These are phyloP conservation scores for Metarhizium robertsii DNA, from an alignment of 2,329 filamentous ascomycete species.

Conservation along the genomic window DNA sequence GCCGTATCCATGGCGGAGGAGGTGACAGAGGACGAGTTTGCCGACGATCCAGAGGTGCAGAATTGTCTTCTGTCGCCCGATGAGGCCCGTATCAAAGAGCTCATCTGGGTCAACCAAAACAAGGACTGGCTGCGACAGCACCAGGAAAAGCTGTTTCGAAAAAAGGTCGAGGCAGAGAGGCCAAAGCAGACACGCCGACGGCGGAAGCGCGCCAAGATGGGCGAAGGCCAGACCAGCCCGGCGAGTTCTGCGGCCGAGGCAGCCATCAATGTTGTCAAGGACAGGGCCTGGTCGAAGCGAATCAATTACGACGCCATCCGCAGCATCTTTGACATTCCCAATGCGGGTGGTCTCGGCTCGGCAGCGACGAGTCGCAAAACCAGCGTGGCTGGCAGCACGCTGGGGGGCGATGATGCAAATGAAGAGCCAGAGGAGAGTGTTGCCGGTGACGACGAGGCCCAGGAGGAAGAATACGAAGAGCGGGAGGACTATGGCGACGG, in stretches of 20 bases:
- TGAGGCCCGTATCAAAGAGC: slow-evolving; percentile 76
- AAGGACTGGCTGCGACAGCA: slow-evolving; percentile 85
- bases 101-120: slow-evolving; percentile 91
- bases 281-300: slow-evolving; percentile 60
- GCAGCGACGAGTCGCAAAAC: slow-evolving; percentile 38
- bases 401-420: slow-evolving; percentile 25
- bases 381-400: slow-evolving; percentile 25
- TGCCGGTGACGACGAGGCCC: slow-evolving; percentile 23
- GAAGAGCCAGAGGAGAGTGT: slow-evolving; percentile 27
- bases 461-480: slow-evolving; percentile 19
- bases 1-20: slow-evolving; percentile 50
- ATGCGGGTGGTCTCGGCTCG: slow-evolving; percentile 37
- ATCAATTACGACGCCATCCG: slow-evolving; percentile 63
- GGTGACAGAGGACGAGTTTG: slow-evolving; percentile 75
- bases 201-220: slow-evolving; percentile 47
- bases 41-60: slow-evolving; percentile 77
- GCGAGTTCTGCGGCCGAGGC: slow-evolving; percentile 62
- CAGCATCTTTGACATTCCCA: slow-evolving; percentile 43
- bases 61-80: slow-evolving; percentile 66
- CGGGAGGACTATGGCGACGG: slow-evolving; percentile 27
- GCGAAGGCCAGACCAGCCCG: slow-evolving; percentile 55
- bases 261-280: slow-evolving; percentile 57
- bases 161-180: slow-evolving; percentile 51
- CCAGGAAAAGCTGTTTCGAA: slow-evolving; percentile 72
- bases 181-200: slow-evolving; percentile 50